Base-by-base conservation (phyloP, 1,284 basidiomycete species). In the Cryptococcus sp. region DNA sequence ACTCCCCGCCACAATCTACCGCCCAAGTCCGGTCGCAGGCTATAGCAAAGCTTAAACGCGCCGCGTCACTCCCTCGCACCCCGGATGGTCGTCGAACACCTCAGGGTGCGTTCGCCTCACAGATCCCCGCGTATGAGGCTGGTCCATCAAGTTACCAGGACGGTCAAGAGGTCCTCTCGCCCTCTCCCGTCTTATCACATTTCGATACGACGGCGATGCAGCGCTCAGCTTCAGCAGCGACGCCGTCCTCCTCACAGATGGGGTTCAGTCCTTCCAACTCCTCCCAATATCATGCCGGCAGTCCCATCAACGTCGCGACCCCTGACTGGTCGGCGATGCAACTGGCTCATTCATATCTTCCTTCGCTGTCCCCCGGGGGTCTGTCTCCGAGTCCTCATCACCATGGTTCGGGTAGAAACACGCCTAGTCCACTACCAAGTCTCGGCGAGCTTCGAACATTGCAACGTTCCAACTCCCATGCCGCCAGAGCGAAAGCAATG, bases 11-110 rank as follows among this genome's bases (percentile, higher is more conserved):
- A 4, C 46, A 39, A 5, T 63, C 53, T 16, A 49, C 68, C 16
- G 84, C 87, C 54, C 84, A 87, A 69, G 84, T 88, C 70, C 84
- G 91, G 60, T 89, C 90, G 70, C 85, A 86, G 59, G 89, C 90
- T n/a, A 87, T 93, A 60, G 90, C 90, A 55, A 91, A 87, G 80
- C 85, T 94, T 65, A 92, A 90, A 78, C 86, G 91, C 67, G 91
- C 91, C 41, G 90, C 91, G 50, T 93, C 91, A 20, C 80, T 93
- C 27, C 91, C 91, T 40, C 84, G 91, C 56, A 89, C 89, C 84
- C 90, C 91, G 74, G 88, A 91, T 75, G 91, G 90, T 1, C 81
- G 90, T 51, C 82, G 91, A 49, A 89, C 89, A 1, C 87, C 88
- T 68, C 83, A 84, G 64, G 42, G 42, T 22, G 42, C 42, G 42